Evolutionary conservation across 1,139 yeast species (phyloP), one percentile per base, ranked within the genome.

Genomic region (Zygosaccharomyces pseudobailii): DNA sequence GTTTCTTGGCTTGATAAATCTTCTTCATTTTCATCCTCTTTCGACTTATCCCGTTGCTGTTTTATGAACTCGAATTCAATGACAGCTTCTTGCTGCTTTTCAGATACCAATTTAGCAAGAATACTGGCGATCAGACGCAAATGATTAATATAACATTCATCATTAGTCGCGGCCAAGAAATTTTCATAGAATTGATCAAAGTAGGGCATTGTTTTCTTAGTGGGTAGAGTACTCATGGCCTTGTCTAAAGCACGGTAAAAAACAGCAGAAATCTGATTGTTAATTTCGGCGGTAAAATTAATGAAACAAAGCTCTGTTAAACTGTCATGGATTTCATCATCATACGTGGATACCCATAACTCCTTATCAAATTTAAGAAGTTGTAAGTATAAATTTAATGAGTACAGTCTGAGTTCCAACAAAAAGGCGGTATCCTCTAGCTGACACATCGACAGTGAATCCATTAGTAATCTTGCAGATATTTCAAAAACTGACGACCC

Each of bases 61-160:
- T 76, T 61, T 45, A 65, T 64, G 48, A 84, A 69, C 49, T 82
- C 84, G 56, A 74, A 78, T 46, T 84, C 87, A 41, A 84, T 73
- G 3, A 82, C 84, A 40, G 76, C 66, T 24, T 78, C 80, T 57
- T 80, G 80, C 57, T 84, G 84, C 35, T 58, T 67, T 6, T 58
- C 58, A 9, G 61, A 43, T 6, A 79, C 70, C 13, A 71, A 42
- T 6, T 51, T 53, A n/a, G 60, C 61, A 43, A 79, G 61, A 13
- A 73, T 57, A 2, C 55, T 47, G 6, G 71, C 62, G 9, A 73
- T 62, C 4, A 73, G 59, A 52, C 79, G 67, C 57, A 71, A 72
- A 27, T 70, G 57, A 25, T 55, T 58, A 21, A 60, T 50, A 32
- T 56, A 54, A 6, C 23, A 43, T 8, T n/a, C 30, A 2, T 43